Evolutionary conservation across 805 yeast genomes (phyloP).

Genomic region (Cyberlindnera mississippiensis): DNA sequence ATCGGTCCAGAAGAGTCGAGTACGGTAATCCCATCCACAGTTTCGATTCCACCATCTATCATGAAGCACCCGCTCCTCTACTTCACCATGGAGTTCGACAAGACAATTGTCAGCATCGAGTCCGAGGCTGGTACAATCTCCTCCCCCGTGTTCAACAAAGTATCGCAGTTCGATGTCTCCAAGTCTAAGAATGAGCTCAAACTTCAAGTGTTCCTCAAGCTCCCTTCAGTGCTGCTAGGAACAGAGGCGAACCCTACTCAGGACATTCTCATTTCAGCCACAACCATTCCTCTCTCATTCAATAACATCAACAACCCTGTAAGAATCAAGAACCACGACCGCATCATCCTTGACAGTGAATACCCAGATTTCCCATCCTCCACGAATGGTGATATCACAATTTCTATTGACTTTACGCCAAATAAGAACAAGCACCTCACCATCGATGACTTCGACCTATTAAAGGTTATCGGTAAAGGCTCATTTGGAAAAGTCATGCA

Average conservation of each 20-base stretch:
- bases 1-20: slow-evolving; percentile 11
- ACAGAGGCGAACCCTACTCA: slow-evolving; percentile 30
- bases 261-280: slow-evolving; percentile 75
- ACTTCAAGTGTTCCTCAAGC: slow-evolving; percentile 73
- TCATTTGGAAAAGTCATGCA: slow-evolving; percentile 99
- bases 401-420: slow-evolving; percentile 69
- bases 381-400: slow-evolving; percentile 47
- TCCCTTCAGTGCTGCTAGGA: slow-evolving; percentile 59
- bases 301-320: slow-evolving; percentile 44
- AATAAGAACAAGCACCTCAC: slow-evolving; percentile 62
- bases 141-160: slow-evolving; percentile 80
- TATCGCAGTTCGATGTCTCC: slow-evolving; percentile 86
- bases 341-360: slow-evolving; percentile 38
- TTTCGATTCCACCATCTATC: slow-evolving; percentile 50
- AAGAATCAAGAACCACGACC: slow-evolving; percentile 66
- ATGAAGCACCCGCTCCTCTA: slow-evolving; percentile 68
- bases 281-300: slow-evolving; percentile 56
- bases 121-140: slow-evolving; percentile 80
- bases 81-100: slow-evolving; percentile 90
- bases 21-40: slow-evolving; percentile 45
- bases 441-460: slow-evolving; percentile 87
- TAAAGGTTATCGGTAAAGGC: slow-evolving; percentile 96
- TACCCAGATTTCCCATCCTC: slow-evolving; percentile 13
- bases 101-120: slow-evolving; percentile 84
- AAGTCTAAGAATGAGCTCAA: slow-evolving; percentile 57